Evolutionary conservation across 169 alveolate species (phyloP).

Genomic region (Fabrea salina): DNA sequence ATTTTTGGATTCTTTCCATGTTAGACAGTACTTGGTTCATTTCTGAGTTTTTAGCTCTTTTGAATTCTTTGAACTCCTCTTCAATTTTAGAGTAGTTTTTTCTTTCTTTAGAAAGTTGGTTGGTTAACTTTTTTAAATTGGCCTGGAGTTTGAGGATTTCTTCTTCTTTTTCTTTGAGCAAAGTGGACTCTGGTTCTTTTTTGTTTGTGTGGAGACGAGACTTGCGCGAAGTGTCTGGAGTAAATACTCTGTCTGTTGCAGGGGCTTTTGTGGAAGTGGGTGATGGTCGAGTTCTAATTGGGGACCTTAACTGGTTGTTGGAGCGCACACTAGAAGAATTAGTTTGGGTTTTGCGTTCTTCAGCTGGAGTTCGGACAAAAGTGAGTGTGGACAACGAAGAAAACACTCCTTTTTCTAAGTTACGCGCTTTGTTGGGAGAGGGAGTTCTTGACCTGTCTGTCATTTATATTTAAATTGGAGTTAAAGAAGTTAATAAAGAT

Average conservation of each 20-base stretch:
- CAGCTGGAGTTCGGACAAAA: neutral
- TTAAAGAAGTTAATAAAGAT: too few relatives aligned
- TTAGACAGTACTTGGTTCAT: neutral
- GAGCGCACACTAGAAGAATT: neutral
- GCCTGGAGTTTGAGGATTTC: conserved; percentile 7
- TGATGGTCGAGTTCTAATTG: neutral
- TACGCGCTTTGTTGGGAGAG: neutral
- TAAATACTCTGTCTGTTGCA: neutral
- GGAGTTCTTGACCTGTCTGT: conserved; percentile 26
- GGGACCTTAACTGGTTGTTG: conserved; percentile 4
- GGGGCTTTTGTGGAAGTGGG: neutral
- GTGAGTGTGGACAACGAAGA: conserved; percentile 21
- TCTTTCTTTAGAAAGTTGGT: conserved; percentile 8
- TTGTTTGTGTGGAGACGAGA: too few relatives aligned
- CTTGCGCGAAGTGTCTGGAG: too few relatives aligned
- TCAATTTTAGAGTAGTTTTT: neutral
- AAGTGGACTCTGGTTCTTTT: neutral
- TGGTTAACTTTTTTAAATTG: neutral
- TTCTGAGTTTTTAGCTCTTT: neutral
- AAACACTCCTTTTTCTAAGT: conserved; percentile 27
- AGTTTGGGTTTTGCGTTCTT: conserved; percentile 18
- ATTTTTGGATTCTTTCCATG: conserved; percentile 5
- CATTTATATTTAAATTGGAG: too few relatives aligned
- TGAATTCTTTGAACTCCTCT: neutral
- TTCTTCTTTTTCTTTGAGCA: neutral